Evolutionary conservation across 2,329 filamentous ascomycete genomes (phyloP).

Genomic region (Aspergillus sp.): DNA sequence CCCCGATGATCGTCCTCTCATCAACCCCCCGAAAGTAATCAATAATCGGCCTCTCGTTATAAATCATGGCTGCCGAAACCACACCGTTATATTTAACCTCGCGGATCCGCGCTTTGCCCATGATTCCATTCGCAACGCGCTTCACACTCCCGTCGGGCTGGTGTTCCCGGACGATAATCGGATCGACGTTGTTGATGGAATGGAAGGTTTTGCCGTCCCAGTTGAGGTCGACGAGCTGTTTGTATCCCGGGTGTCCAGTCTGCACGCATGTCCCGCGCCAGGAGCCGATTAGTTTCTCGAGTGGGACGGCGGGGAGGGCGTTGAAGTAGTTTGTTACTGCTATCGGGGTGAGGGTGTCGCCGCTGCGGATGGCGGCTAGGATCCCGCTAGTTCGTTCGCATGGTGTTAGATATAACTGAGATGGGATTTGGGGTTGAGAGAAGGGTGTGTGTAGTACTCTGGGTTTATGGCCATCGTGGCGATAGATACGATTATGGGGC

Average conservation of each 20-base stretch:
- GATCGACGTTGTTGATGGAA: background rate
- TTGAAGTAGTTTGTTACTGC: background rate
- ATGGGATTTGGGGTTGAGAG: no score
- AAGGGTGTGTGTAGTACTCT: no score
- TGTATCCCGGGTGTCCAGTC: background rate
- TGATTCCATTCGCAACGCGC: background rate
- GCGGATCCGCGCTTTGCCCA: conserved; percentile 11
- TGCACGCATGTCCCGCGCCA: background rate
- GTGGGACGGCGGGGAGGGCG: background rate
- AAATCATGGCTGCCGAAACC: conserved; percentile 27
- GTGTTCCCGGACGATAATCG: background rate
- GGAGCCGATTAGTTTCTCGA: background rate
- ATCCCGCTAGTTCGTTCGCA: background rate
- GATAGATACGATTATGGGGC: no score
- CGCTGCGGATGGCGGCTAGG: background rate
- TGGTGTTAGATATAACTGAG: no score
- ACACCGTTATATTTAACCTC: conserved; percentile 24
- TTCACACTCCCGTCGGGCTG: background rate
- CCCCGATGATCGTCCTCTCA: conserved; percentile 23
- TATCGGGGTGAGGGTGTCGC: background rate
- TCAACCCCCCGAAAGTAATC: conserved; percentile 28
- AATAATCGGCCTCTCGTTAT: conserved; percentile 27
- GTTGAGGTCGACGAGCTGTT: background rate
- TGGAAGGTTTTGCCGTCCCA: conserved; percentile 1
- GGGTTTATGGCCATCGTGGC: no score